These are phyloP conservation scores for Hysterium pulicare DNA, from an alignment of 2,329 filamentous ascomycete genomes.

Conservation along the genomic window DNA sequence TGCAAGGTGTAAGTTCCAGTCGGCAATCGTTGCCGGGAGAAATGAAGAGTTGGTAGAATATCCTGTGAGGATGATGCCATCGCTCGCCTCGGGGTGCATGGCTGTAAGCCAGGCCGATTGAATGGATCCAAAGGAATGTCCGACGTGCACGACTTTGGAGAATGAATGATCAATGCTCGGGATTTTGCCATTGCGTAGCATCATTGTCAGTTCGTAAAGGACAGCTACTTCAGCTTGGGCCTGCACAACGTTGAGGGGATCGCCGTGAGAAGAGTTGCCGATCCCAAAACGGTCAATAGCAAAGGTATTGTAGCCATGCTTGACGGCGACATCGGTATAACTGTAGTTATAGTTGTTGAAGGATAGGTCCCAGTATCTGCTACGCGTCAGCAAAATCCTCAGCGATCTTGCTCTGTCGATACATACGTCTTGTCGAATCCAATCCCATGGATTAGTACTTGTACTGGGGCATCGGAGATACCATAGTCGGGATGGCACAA, in stretches of 20 bases:
- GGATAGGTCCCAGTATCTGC: slow-evolving; percentile 60
- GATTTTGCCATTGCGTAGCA: slow-evolving; percentile 48
- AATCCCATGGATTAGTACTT: slow-evolving; percentile 54
- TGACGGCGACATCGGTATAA: slow-evolving; percentile 56
- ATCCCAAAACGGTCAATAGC: slow-evolving; percentile 62
- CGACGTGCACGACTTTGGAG: slow-evolving; percentile 55
- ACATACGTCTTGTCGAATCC: slow-evolving; percentile 51
- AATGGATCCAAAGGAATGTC: slow-evolving; percentile 62
- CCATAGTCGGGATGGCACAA: slow-evolving; percentile 56
- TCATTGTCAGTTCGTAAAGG: slow-evolving; percentile 52
- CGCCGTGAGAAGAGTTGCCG: slow-evolving; percentile 55
- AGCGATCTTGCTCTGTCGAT: too few relatives aligned
- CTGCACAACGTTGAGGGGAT: slow-evolving; percentile 60
- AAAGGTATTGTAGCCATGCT: slow-evolving; percentile 58
- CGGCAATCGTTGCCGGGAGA: slow-evolving; percentile 41
- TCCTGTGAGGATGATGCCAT: slow-evolving; percentile 60
- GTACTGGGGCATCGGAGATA: slow-evolving; percentile 34
- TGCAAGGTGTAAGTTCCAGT: slow-evolving; percentile 49
- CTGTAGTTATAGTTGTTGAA: slow-evolving; percentile 60
- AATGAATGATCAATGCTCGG: slow-evolving; percentile 38
- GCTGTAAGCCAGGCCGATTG: slow-evolving; percentile 56
- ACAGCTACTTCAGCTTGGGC: slow-evolving; percentile 56
- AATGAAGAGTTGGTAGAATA: slow-evolving; percentile 52
- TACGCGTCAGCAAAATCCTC: slow-evolving; percentile 1
- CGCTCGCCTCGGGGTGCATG: slow-evolving; percentile 51